A percentile compares a stretch with the other conserved stretches of the same genome.
Conservation (phyloP, 371 early-diverging fungal species). For the Parasitella parasitica region DNA sequence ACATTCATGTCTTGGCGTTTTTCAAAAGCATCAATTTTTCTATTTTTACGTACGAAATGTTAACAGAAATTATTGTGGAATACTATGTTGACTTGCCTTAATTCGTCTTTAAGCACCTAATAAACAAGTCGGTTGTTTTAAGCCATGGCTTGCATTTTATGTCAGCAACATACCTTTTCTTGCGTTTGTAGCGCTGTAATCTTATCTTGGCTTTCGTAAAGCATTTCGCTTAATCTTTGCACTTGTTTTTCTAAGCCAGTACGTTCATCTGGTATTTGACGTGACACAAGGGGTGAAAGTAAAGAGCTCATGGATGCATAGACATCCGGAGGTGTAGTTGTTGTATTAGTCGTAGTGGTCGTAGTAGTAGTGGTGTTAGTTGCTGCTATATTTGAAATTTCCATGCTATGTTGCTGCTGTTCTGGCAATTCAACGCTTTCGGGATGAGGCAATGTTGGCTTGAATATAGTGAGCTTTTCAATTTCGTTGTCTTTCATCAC, state of each 20-base stretch:
- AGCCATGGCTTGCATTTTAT: not conserved
- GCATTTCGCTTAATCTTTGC: constrained; percentile 52
- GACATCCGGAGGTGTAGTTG: not conserved
- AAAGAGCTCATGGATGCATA: constrained; percentile 41
- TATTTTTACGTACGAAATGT: not conserved
- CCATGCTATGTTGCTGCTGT: not conserved
- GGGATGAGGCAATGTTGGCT: constrained; percentile 10
- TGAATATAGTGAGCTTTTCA: constrained; percentile 11
- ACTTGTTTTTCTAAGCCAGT: constrained; percentile 42
- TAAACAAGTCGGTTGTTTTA: not conserved
- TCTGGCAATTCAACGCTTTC: not conserved
- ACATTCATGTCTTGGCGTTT: constrained; percentile 62
- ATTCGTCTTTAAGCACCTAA: constrained; percentile 45
- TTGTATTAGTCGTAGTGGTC: not conserved
- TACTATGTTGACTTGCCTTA: constrained; percentile 29
- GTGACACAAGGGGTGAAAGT: constrained; percentile 31
- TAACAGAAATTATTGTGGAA: not conserved
- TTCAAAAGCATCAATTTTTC: constrained; percentile 62
- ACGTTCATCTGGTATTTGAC: constrained; percentile 19
- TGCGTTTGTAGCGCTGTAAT: constrained; percentile 53
- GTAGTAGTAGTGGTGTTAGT: not conserved
- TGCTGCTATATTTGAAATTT: no score
- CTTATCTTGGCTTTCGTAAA: constrained; percentile 61
- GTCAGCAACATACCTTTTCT: constrained; percentile 46
- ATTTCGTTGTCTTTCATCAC: constrained; percentile 19